Evolutionary conservation across 257 asterid genomes (phyloP), one percentile per base, ranked within the genome.

Genomic region (Jacaranda copaia): DNA sequence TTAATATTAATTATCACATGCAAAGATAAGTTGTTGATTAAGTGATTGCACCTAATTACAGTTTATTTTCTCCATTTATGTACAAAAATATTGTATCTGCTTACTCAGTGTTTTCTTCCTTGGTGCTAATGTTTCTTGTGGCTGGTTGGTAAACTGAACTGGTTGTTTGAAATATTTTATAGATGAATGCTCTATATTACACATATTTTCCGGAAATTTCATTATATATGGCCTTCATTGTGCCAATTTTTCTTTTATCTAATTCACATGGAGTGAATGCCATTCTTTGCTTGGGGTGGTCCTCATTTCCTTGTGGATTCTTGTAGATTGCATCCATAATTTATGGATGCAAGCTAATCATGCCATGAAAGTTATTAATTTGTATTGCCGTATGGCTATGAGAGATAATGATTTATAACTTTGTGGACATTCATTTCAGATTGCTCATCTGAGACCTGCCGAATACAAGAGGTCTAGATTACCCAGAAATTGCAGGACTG

Each of bases 371-470:
- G 39, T 19, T 36, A 4, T 68, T 51, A 35, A 7, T 32, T 40
- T 71, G 32, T 25, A 3, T 38, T 15, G 48, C 8, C 12, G 8
- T 20, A 53, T 35, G 35, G 20, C 6, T 20, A 38, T 61, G 19
- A 16, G 60, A 19, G 49, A 45, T 69, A 8, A 32, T 45, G 15
- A 45, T 13, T 75, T 68, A 35, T 53, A 19, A 16, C 16, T 73
- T 73, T 80, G 39, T 74, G 43, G 43, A 4, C 53, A 18, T 51
- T 68, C 1, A 16, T 4, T 61, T 68, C 80, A 88, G 96, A 85
- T 90, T 88, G 93, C 96, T 75, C 93, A 90, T 69, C 70, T 90
- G 84, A 83, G 96, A 78, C 96, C 96, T 51, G 79, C 93, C 81
- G 93, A 90, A 69, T 90, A 88, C 88, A 90, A 88, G 88, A 90